Percentiles rank a stretch among this genome's conserved stretches.
Evolutionary conservation across 441 rosid genomes (phyloP).

Genomic region (Manihot esculenta): DNA sequence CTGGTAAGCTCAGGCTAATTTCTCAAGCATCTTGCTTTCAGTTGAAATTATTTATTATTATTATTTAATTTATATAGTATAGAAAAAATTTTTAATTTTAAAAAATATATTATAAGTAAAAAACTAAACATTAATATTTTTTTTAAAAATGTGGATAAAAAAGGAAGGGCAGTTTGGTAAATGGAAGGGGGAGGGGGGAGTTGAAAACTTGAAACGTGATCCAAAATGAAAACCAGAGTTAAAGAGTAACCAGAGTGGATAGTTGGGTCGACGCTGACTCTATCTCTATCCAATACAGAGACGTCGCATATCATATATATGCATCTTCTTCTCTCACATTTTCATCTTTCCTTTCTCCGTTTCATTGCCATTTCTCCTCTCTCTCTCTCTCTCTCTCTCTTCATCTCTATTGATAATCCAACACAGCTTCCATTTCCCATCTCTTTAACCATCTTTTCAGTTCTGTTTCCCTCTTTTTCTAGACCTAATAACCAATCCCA

Average conservation of each 20-base stretch:
- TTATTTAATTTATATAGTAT: too few species aligned
- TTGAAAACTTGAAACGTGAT: conserved; percentile 9
- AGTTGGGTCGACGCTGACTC: neutral
- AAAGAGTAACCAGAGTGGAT: neutral
- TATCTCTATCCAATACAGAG: conserved; percentile 7
- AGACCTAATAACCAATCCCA: neutral
- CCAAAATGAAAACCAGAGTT: neutral
- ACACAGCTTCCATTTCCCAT: conserved; percentile 6
- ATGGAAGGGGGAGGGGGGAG: neutral
- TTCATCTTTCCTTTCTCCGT: neutral
- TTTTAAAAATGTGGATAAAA: too few species aligned
- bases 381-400: neutral
- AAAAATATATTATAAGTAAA: too few species aligned
- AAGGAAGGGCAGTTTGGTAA: conserved; percentile 1
- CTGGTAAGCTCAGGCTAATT: too few species aligned
- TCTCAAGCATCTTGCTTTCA: too few species aligned
- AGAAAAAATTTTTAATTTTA: too few species aligned
- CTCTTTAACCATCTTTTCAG: too few species aligned
- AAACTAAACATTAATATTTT: too few species aligned
- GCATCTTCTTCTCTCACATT: neutral
- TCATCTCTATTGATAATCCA: neutral
- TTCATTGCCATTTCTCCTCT: neutral
- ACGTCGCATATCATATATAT: neutral
- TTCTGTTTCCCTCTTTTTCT: too few species aligned
- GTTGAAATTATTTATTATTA: too few species aligned